Evolutionary conservation across 768 basidiomycete genomes (phyloP).

Genomic region (Leccinum longicurvipes): DNA sequence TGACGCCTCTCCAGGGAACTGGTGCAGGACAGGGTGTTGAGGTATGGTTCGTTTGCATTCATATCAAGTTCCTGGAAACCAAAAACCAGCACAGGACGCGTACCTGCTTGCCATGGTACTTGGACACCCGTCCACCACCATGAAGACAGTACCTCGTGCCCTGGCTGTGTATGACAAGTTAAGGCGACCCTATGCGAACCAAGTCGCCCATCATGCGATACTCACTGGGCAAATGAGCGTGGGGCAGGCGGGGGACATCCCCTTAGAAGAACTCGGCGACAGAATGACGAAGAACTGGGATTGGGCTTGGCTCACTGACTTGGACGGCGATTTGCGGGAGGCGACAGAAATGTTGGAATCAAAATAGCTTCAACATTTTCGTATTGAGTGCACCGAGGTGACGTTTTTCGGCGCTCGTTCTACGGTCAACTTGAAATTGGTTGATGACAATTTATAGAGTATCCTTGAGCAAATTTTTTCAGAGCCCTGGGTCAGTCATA

Average conservation of each 20-base stretch:
- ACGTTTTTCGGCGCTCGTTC: neutral
- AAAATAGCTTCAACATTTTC: neutral
- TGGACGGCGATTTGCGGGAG: conserved; percentile 21
- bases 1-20: conserved; percentile 42
- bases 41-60: conserved; percentile 23
- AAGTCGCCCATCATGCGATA: conserved; percentile 30
- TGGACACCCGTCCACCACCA: conserved; percentile 36
- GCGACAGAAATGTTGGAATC: conserved; percentile 15
- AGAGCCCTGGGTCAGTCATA: too few species aligned
- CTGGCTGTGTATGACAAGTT: conserved; percentile 48
- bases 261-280: conserved; percentile 39
- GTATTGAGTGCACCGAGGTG: neutral
- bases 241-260: conserved; percentile 19
- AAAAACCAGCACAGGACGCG: conserved; percentile 27
- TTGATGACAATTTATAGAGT: neutral
- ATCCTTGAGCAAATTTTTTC: too few species aligned
- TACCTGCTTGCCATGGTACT: conserved; percentile 39
- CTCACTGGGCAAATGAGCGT: conserved; percentile 12
- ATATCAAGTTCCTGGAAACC: neutral
- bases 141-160: conserved; percentile 39
- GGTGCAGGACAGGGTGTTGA: conserved; percentile 46
- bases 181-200: conserved; percentile 43
- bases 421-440: neutral
- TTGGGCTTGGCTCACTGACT: conserved; percentile 40
- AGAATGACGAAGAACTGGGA: conserved; percentile 52